Conservation (phyloP, 495 filamentous ascomycete species). For the Aspergillus kassunensis region DNA sequence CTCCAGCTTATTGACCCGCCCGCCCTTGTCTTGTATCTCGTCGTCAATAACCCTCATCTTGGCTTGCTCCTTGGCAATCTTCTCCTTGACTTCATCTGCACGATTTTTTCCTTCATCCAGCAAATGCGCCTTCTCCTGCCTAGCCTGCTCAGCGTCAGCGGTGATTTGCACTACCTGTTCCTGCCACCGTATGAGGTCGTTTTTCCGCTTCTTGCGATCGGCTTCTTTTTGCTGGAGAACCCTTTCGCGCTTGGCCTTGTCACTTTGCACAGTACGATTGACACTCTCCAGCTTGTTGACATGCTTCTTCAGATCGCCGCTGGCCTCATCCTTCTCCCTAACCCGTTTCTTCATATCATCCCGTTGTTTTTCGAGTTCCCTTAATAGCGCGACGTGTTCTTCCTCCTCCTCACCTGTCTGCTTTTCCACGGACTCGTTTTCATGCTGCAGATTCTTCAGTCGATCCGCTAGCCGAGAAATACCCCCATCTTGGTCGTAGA, state of each 20-base stretch:
- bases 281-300: slow-evolving; percentile 74
- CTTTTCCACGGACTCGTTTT: slow-evolving; percentile 70
- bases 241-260: slow-evolving; percentile 72
- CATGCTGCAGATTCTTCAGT: slow-evolving; percentile 66
- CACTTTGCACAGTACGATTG: slow-evolving; percentile 79
- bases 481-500: slow-evolving; percentile 36
- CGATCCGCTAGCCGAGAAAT: slow-evolving; percentile 61
- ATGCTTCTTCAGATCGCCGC: slow-evolving; percentile 75
- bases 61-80: slow-evolving; percentile 49
- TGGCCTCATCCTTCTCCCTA: slow-evolving; percentile 82
- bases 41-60: slow-evolving; percentile 58
- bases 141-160: slow-evolving; percentile 43
- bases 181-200: slow-evolving; percentile 57
- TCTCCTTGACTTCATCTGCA: slow-evolving; percentile 47
- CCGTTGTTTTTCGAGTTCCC: slow-evolving; percentile 57
- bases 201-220: slow-evolving; percentile 57
- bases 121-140: slow-evolving; percentile 43
- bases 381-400: slow-evolving; percentile 63
- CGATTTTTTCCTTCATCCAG: slow-evolving; percentile 42
- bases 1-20: slow-evolving; percentile 60
- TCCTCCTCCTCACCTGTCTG: slow-evolving; percentile 61
- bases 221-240: slow-evolving; percentile 58
- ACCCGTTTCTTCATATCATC: slow-evolving; percentile 69
- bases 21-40: slow-evolving; percentile 57
- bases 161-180: slow-evolving; percentile 49